Percentiles rank a stretch among this genome's conserved stretches.
phyloP scores from a whole-genome alignment of 2,329 filamentous ascomycete genomes.

The Cladorrhinum sp. region DNA sequence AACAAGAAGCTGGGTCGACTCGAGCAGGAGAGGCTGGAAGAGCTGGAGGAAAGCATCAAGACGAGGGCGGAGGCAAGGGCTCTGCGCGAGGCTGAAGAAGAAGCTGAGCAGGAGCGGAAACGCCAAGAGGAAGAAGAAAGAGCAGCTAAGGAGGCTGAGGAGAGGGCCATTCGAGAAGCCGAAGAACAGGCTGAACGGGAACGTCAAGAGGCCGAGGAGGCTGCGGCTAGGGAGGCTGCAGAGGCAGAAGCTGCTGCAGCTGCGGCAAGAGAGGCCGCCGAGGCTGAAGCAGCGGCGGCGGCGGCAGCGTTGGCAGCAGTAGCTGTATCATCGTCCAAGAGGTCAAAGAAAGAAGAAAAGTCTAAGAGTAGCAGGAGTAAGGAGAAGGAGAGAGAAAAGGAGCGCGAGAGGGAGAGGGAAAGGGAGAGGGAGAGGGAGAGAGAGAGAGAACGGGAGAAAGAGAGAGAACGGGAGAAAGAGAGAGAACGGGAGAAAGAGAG shows the following conservation, averaged over 20 bases:
- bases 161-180: slow-evolving; percentile 23
- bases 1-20: slow-evolving; percentile 40
- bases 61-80: slow-evolving; percentile 42
- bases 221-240: slow-evolving; percentile 20
- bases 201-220: slow-evolving; percentile 25
- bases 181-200: slow-evolving; percentile 29
- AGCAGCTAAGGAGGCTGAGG: slow-evolving; percentile 28
- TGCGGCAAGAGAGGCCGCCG: slow-evolving; percentile 28
- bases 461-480: slow-evolving; percentile 3
- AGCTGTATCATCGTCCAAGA: slow-evolving; percentile 30
- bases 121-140: slow-evolving; percentile 25
- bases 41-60: slow-evolving; percentile 35
- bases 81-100: slow-evolving; percentile 28
- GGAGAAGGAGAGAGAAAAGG: slow-evolving; percentile 25
- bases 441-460: background rate
- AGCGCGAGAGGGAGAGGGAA: slow-evolving; percentile 23
- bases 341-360: slow-evolving; percentile 41
- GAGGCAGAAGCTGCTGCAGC: slow-evolving; percentile 26
- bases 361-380: slow-evolving; percentile 28
- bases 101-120: slow-evolving; percentile 16
- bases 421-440: slow-evolving; percentile 24
- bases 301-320: slow-evolving; percentile 30
- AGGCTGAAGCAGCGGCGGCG: slow-evolving; percentile 28
- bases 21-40: slow-evolving; percentile 44
- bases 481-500: slow-evolving; percentile 25